These are phyloP conservation scores for Albugo candida DNA, from an alignment of 352 stramenopile genomes.

Conservation along the genomic window DNA sequence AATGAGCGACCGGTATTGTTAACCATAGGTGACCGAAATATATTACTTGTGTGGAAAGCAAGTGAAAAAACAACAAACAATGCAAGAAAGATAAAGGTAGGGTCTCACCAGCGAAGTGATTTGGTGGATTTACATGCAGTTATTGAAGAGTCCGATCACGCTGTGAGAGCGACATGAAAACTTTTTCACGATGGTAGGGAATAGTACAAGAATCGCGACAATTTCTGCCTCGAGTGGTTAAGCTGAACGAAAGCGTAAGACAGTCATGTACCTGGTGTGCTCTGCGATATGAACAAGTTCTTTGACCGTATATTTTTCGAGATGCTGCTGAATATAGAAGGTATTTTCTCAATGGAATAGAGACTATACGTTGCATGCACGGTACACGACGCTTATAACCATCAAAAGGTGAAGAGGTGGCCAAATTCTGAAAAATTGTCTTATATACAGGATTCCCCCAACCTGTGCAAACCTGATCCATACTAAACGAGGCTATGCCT, in stretches of 20 bases:
- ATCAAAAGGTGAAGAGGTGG: too few species aligned
- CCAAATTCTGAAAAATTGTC: too few species aligned
- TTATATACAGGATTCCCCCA: too few species aligned
- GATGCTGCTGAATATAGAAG: background rate
- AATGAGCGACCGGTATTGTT: background rate
- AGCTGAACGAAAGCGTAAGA: slow-evolving; percentile 13
- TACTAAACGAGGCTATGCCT: too few species aligned
- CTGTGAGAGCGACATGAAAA: too few species aligned
- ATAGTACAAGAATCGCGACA: slow-evolving; percentile 12
- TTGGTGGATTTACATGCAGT: background rate
- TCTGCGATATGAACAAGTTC: slow-evolving; percentile 14
- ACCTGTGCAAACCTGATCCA: too few species aligned
- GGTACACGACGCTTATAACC: too few species aligned
- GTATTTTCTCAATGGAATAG: background rate
- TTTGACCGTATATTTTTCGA: slow-evolving; percentile 7
- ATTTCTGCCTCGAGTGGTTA: slow-evolving; percentile 18
- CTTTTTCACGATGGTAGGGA: slow-evolving; percentile 1
- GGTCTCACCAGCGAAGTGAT: background rate
- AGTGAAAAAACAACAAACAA: background rate
- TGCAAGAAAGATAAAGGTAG: background rate
- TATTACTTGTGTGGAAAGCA: background rate
- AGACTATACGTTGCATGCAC: too few species aligned
- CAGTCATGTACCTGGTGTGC: slow-evolving; percentile 12
- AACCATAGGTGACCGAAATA: background rate
- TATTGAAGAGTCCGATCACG: too few species aligned